phyloP scores from a whole-genome alignment of 441 rosid genomes.

The Populus hybrid region DNA sequence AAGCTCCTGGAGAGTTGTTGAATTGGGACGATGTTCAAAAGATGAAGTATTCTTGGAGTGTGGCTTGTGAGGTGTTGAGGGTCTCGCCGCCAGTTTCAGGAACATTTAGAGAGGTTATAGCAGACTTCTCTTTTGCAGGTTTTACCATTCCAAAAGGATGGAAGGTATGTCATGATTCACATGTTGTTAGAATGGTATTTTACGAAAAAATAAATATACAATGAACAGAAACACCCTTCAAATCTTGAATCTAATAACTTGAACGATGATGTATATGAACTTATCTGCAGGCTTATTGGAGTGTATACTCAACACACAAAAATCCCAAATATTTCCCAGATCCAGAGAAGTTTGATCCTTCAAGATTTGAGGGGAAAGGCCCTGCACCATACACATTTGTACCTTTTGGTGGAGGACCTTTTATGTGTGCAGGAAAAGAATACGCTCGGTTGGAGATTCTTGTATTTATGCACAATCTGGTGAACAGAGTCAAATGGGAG shows the following conservation, averaged over 20 bases:
- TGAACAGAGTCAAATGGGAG: not conserved
- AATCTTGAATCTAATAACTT: too few relatives aligned
- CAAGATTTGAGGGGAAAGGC: not conserved
- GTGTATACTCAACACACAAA: not conserved
- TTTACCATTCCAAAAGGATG: not conserved
- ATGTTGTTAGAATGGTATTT: not conserved
- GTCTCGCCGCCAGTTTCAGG: not conserved
- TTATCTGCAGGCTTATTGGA: not conserved
- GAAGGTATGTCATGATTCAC: not conserved
- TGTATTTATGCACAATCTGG: not conserved
- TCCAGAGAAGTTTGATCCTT: not conserved
- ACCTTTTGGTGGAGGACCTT: not conserved
- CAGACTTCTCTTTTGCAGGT: not conserved
- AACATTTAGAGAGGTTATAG: not conserved
- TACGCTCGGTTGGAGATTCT: not conserved
- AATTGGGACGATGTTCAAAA: not conserved
- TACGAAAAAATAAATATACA: too few relatives aligned
- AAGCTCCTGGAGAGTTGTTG: not conserved
- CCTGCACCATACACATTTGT: not conserved
- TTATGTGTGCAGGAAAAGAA: not conserved
- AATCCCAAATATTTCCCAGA: not conserved
- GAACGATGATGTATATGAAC: not conserved
- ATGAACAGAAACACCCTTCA: too few relatives aligned
- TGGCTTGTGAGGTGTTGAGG: not conserved
- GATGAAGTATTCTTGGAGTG: not conserved